Evolutionary conservation across 208 protist species (phyloP), one percentile per base, ranked within the genome.

Genomic region (Leishmania gerbilli): DNA sequence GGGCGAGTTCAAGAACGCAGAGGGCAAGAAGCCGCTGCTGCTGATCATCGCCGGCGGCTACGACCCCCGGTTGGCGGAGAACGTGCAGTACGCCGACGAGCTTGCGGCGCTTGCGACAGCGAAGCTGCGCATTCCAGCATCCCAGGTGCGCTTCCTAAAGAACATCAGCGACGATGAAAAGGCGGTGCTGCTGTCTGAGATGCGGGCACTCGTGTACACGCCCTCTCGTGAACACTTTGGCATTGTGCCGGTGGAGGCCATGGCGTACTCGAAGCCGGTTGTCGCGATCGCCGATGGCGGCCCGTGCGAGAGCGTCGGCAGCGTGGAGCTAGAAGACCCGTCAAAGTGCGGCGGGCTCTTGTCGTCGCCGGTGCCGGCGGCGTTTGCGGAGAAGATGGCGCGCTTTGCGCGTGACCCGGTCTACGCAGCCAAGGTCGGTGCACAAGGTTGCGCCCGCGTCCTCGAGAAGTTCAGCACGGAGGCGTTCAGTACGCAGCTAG

Each of bases 191-290:
- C 82, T 99, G 4, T 82, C 77, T 0, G 74, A 89, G n/a, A 92
- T 92, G 77, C 84, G 71, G 34, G 92, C 90, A 8, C 64, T 99
- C 27, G 53, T 99, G 1, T 99, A 99, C 83, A 99, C 98, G 37
- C 98, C 98, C n/a, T 76, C 87, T 0, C 84, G 87, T 67, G 98
- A 99, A 80, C 98, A 99, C 81, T 99, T 99, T 89, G 99, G 99
- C 51, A 99, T 99, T 84, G 95, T 95, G 1, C 96, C 95, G 19
- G 80, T 95, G 24, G 96, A 97, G 86, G 93, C 95, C 15, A 98
- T 98, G 96, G 77, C 83, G 53, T 87, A 83, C 45, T 90, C 84
- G 49, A 89, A 83, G 71, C 91, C 92, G 21, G 98, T 99, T 15
- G 80, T 99, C 24, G 99, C 98, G 7, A 91, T 97, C 24, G 95